These are phyloP conservation scores for Erythrophleum fordii DNA, from an alignment of 306 rosid species.

Conservation along the genomic window DNA sequence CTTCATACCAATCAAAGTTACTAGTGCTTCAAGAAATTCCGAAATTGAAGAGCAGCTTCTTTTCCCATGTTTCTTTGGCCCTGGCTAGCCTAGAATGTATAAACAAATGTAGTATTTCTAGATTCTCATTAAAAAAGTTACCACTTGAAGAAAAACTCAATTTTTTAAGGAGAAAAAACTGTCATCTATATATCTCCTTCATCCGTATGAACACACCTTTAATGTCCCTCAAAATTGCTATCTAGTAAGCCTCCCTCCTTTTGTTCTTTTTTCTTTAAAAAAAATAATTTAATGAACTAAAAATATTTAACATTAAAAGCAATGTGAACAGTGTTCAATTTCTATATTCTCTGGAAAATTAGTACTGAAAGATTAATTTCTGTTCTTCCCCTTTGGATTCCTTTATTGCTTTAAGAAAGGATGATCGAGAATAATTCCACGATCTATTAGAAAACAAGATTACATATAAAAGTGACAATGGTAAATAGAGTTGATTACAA, in stretches of 20 bases:
- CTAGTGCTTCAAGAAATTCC: background rate
- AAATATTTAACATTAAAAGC: background rate
- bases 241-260: background rate
- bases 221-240: background rate
- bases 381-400: background rate
- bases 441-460: background rate
- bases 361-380: background rate
- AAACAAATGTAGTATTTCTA: background rate
- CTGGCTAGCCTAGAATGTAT: background rate
- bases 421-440: background rate
- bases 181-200: background rate
- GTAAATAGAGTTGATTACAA: too few relatives aligned
- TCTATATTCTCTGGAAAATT: background rate
- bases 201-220: background rate
- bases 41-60: background rate
- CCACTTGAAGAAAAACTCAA: background rate
- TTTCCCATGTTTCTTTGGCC: background rate
- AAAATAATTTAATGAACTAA: background rate
- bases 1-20: too few relatives aligned
- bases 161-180: background rate
- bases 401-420: background rate
- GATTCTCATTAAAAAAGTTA: background rate
- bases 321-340: constrained; percentile 21
- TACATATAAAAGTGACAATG: background rate
- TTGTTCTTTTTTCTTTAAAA: too few relatives aligned